Evolutionary conservation across 192 early-diverging fungal species (phyloP), one percentile per base, ranked within the genome.

Genomic region (Coemansia sp.): DNA sequence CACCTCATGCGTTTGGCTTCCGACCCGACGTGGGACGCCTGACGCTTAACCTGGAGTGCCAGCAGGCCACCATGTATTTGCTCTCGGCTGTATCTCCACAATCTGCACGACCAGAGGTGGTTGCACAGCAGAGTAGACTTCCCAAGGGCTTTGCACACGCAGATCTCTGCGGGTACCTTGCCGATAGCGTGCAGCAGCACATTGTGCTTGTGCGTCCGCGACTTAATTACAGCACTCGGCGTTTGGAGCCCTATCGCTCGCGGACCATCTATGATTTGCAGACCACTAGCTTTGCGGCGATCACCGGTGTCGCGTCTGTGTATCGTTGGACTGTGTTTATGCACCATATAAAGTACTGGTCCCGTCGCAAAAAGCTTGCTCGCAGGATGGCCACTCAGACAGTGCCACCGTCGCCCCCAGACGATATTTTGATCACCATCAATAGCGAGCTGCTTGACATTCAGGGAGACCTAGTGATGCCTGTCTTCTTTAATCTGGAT

Each of bases 281-380:
- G 13, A 59, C 72, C 2, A 17, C 40, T 7, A 58, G 48, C 15
- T 50, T 75, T 18, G 36, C 53, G 13, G 72, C 64, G 18, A 27
- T 35, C 2, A 58, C 55, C 11, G 32, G 57, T 15, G 72, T 75
- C 17, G 60, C 55, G 38, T 67, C 72, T 5, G 59, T 75, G 1
- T 75, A 75, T 30, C 60, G 72, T 7, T 75, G 72, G 72, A 50
- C 72, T 0, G 72, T 75, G 29, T 59, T 67, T 53, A 75, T 75
- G 72, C 64, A 64, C 26, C 64, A 75, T 28, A 32, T 75, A 13
- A 58, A 64, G 34, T 75, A 67, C 53, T 75, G 72, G 72, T 53
- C 36, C 6, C 64, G 72, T 15, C 65, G 72, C 34, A 58, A 50
- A 28, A 63, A 53, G 36, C 64, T 75, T 18, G 72, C 64, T 5